Evolutionary conservation across 1,139 yeast genomes (phyloP).

Genomic region (Kodamaea anthophila): DNA sequence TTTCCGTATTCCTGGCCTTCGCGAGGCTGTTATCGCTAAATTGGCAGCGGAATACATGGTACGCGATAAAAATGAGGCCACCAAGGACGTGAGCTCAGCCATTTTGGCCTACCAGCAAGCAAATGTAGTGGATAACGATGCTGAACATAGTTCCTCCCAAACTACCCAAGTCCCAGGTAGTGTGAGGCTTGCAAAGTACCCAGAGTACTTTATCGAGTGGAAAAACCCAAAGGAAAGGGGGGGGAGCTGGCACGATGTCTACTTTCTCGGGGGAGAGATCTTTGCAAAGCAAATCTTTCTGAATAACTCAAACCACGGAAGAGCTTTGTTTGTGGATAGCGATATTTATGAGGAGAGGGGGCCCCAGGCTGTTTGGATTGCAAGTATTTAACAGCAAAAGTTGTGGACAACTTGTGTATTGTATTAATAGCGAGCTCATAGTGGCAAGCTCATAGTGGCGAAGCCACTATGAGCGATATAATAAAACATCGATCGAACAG

Average conservation of each 20-base stretch:
- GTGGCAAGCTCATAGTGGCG: no score
- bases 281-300: conserved; percentile 80
- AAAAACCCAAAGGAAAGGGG: conserved; percentile 59
- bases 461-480: no score
- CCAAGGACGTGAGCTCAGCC: conserved; percentile 34
- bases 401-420: no score
- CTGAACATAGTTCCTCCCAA: conserved; percentile 24
- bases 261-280: conserved; percentile 83
- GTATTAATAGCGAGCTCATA: no score
- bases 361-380: conserved; percentile 61
- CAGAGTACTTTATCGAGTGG: conserved; percentile 96
- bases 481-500: no score
- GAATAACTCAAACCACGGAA: conserved; percentile 48
- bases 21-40: conserved; percentile 58
- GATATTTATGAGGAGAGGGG: conserved; percentile 77
- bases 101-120: conserved; percentile 42
- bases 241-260: conserved; percentile 60
- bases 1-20: conserved; percentile 66
- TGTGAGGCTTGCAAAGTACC: conserved; percentile 62
- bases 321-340: conserved; percentile 65
- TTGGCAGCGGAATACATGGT: conserved; percentile 56
- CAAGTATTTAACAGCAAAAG: conserved; percentile 28
- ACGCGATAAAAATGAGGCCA: conserved; percentile 22
- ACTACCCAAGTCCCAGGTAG: conserved; percentile 69
- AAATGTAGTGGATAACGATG: conserved; percentile 11